phyloP scores from a whole-genome alignment of 768 basidiomycete species.

The Suillus decipiens region DNA sequence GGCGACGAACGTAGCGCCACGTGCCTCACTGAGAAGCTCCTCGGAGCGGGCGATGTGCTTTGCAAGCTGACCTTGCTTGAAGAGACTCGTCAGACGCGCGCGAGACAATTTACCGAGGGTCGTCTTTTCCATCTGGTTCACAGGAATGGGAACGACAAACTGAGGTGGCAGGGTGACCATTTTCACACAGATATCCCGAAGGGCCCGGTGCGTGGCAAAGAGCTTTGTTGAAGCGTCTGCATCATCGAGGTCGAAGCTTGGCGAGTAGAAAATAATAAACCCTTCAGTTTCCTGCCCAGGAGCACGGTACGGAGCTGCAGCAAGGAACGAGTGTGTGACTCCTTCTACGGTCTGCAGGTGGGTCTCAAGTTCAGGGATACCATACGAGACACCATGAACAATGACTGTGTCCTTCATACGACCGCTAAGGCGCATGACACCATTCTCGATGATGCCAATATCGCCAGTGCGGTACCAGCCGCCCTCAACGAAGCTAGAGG shows the following conservation, averaged over 20 bases:
- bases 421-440: slow-evolving; percentile 37
- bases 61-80: slow-evolving; percentile 37
- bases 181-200: slow-evolving; percentile 31
- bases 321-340: slow-evolving; percentile 33
- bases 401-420: slow-evolving; percentile 43
- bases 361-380: slow-evolving; percentile 37
- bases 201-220: slow-evolving; percentile 31
- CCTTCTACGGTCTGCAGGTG: slow-evolving; percentile 40
- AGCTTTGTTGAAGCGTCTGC: slow-evolving; percentile 28
- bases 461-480: slow-evolving; percentile 66
- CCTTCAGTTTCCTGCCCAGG: slow-evolving; percentile 41
- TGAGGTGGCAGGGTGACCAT: slow-evolving; percentile 38
- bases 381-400: slow-evolving; percentile 41
- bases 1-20: slow-evolving; percentile 23
- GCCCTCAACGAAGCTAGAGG: slow-evolving; percentile 45
- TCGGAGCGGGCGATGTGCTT: slow-evolving; percentile 31
- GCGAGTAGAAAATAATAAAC: slow-evolving; percentile 40
- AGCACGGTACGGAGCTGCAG: slow-evolving; percentile 38
- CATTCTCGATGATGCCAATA: slow-evolving; percentile 39
- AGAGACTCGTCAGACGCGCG: slow-evolving; percentile 36
- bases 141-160: slow-evolving; percentile 39
- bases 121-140: slow-evolving; percentile 40
- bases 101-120: slow-evolving; percentile 48
- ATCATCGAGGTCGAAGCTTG: slow-evolving; percentile 24
- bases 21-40: slow-evolving; percentile 25